These are phyloP conservation scores for Saccharomyces hybrid DNA, from an alignment of 1,139 yeast species.

Conservation along the genomic window DNA sequence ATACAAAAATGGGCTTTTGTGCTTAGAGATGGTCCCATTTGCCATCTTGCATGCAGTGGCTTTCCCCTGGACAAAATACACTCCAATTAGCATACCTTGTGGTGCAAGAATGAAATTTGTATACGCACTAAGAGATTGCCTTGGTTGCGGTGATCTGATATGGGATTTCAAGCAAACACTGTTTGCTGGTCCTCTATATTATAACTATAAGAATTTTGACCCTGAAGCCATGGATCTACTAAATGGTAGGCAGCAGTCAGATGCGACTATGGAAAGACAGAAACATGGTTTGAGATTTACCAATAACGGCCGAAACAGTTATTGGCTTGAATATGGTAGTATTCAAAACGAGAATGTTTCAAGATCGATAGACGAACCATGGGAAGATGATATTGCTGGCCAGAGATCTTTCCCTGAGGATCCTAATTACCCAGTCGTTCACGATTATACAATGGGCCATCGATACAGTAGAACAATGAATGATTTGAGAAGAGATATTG, in stretches of 20 bases:
- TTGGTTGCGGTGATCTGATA: slow-evolving; percentile 65
- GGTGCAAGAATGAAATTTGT: slow-evolving; percentile 55
- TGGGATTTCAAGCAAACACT: slow-evolving; percentile 73
- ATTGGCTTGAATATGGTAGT: slow-evolving; percentile 51
- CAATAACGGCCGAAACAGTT: slow-evolving; percentile 69
- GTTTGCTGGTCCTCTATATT: slow-evolving; percentile 51
- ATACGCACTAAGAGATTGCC: slow-evolving; percentile 67
- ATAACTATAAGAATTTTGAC: slow-evolving; percentile 79
- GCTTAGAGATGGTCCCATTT: slow-evolving; percentile 78
- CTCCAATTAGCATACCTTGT: slow-evolving; percentile 49
- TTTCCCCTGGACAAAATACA: slow-evolving; percentile 69
- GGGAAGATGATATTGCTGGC: slow-evolving; percentile 39
- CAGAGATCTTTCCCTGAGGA: slow-evolving; percentile 25
- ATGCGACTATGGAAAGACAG: slow-evolving; percentile 62
- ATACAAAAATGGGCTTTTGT: slow-evolving; percentile 72
- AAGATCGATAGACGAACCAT: slow-evolving; percentile 37
- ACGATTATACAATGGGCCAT: slow-evolving; percentile 37
- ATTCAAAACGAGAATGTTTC: slow-evolving; percentile 12
- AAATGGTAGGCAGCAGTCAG: slow-evolving; percentile 24
- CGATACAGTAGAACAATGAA: slow-evolving; percentile 32
- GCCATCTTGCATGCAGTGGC: slow-evolving; percentile 85
- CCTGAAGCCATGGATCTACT: slow-evolving; percentile 46
- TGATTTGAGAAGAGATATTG: slow-evolving; percentile 25
- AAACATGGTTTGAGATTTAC: slow-evolving; percentile 79
- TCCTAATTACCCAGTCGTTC: slow-evolving; percentile 49